phyloP scores from a whole-genome alignment of 805 yeast species.

The Nakazawaea wyomingensis region DNA sequence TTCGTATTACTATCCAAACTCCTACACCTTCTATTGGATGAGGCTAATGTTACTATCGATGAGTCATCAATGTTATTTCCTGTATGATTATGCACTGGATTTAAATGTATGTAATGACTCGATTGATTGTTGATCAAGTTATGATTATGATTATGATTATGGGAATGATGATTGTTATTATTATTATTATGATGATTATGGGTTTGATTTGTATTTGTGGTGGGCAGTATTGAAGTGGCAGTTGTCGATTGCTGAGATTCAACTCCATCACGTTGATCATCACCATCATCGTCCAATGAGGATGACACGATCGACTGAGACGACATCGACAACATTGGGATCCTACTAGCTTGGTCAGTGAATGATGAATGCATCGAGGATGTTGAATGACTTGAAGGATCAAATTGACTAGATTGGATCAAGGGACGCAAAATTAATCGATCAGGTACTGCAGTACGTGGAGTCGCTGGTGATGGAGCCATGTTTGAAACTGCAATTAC shows the following conservation, averaged over 20 bases:
- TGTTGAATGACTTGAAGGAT: not conserved
- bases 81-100: slow-evolving; percentile 6
- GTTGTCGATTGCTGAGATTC: slow-evolving; percentile 31
- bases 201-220: slow-evolving; percentile 15
- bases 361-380: slow-evolving; percentile 2
- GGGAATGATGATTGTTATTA: not conserved
- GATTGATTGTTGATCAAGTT: not conserved
- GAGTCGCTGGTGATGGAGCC: not conserved
- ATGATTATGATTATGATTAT: not conserved
- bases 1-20: slow-evolving; percentile 43
- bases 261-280: too few relatives aligned
- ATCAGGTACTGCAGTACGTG: not conserved
- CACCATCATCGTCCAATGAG: not conserved
- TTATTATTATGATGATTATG: slow-evolving; percentile 5
- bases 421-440: not conserved
- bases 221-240: slow-evolving; percentile 45
- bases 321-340: slow-evolving; percentile 12
- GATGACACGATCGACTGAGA: slow-evolving; percentile 9
- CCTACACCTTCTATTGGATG: slow-evolving; percentile 28
- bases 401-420: not conserved
- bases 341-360: slow-evolving; percentile 5
- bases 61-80: slow-evolving; percentile 20
- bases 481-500: not conserved
- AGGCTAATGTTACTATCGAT: slow-evolving; percentile 29
- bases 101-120: slow-evolving; percentile 10